Base-by-base conservation (phyloP, 2,329 filamentous ascomycete species). In the Clarireedia sp. region DNA sequence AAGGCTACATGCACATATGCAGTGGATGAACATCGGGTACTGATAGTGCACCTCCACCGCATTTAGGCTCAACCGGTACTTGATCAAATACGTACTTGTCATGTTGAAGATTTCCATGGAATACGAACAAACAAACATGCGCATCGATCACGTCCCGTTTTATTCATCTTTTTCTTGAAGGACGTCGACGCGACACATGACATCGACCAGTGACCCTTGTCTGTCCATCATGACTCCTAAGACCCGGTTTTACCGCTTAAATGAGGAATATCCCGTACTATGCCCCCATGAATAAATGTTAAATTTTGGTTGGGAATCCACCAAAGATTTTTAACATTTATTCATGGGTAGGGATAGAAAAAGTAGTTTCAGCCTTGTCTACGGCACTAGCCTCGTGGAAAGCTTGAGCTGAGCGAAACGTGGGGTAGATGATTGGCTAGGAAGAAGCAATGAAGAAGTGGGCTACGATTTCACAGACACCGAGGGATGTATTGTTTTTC, bases 351-450 rank as follows among this genome's bases (percentile, higher is more conserved):
- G n/a, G n/a, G n/a, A n/a, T n/a, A n/a, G n/a, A n/a, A n/a, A n/a
- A 10, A n/a, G 38, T 10, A 16, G 12, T 33, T 24, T 38, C 26
- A 36, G 47, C 47, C 47, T 49, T 38, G 46, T 29, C 46, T 6
- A 33, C 29, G 29, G 12, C 12, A 33, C 12, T 41, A 23, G 19
- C 47, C 33, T 29, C 19, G 48, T 38, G 12, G n/a, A 14, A 23
- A 21, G 19, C 41, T 23, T 43, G 40, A 16, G 5, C 5, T 14
- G 12, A 14, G 2, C 16, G 16, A 17, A 21, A 48, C 46, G 46
- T 48, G 46, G 46, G 46, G 46, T 17, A 48, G 24, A 44, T 48
- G 46, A 48, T 48, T 29, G 29, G 46, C 24, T 37, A 44, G 12
- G 41, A 44, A 23, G 41, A 44, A 44, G n/a, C 12, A 14, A 21